phyloP scores from a whole-genome alignment of 1,284 basidiomycete species.

The Lentinula novae-zelandiae region DNA sequence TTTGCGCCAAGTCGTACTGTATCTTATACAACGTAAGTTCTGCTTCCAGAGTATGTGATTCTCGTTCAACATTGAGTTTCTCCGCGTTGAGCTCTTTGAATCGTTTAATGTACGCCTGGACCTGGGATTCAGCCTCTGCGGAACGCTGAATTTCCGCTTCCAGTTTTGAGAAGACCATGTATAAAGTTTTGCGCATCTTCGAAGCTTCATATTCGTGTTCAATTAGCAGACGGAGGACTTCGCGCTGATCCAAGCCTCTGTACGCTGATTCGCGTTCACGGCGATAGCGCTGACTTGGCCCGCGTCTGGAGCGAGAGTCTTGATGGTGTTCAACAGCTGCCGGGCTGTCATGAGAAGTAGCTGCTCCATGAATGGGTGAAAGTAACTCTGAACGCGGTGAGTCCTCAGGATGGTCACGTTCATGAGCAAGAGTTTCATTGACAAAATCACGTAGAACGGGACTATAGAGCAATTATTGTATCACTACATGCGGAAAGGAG shows the following conservation, averaged over 20 bases:
- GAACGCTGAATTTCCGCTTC: conserved; percentile 51
- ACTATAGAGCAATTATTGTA: not conserved
- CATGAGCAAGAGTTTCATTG: conserved; percentile 13
- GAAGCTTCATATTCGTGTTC: conserved; percentile 53
- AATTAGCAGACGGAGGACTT: conserved; percentile 48
- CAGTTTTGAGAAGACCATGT: conserved; percentile 47
- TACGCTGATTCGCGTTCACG: conserved; percentile 30
- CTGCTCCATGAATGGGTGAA: not conserved
- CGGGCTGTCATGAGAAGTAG: not conserved
- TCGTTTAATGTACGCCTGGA: conserved; percentile 45
- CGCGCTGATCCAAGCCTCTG: conserved; percentile 29
- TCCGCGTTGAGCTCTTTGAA: conserved; percentile 41
- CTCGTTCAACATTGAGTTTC: conserved; percentile 42
- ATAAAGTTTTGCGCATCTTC: conserved; percentile 49
- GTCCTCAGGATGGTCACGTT: not conserved
- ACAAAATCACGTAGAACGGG: conserved; percentile 14
- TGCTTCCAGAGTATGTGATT: conserved; percentile 45
- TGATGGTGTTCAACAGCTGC: not conserved
- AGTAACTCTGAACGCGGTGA: conserved; percentile 14
- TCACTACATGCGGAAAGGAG: not conserved
- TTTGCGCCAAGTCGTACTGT: conserved; percentile 60
- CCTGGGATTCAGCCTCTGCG: conserved; percentile 46
- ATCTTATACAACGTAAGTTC: conserved; percentile 59
- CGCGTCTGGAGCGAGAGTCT: conserved; percentile 15
- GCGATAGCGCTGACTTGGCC: conserved; percentile 26